Evolutionary conservation across 176 grass and related monocot species (phyloP).

Genomic region (Ensete ventricosum): DNA sequence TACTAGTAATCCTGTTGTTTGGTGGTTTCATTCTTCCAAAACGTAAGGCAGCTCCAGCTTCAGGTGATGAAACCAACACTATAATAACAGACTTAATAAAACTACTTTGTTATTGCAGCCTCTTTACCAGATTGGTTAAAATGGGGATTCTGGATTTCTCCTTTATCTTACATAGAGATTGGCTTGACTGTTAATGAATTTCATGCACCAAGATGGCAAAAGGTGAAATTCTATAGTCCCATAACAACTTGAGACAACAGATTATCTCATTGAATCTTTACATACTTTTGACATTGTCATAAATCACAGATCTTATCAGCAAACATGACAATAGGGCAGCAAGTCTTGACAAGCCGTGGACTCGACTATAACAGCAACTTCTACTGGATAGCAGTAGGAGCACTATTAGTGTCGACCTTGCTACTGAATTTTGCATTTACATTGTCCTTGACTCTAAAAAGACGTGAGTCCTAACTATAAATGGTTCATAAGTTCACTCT

Average conservation of each 20-base stretch:
- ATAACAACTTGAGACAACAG: background rate
- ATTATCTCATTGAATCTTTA: background rate
- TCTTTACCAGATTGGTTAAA: slow-evolving; percentile 70
- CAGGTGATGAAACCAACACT: background rate
- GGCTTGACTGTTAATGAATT: slow-evolving; percentile 79
- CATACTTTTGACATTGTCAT: background rate
- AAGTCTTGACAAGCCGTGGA: slow-evolving; percentile 41
- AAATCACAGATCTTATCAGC: slow-evolving; percentile 24
- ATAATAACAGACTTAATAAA: background rate
- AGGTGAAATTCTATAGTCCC: slow-evolving; percentile 27
- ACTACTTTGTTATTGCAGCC: slow-evolving; percentile 21
- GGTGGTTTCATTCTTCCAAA: slow-evolving; percentile 13
- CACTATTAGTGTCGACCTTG: slow-evolving; percentile 49
- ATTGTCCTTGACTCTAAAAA: slow-evolving; percentile 52
- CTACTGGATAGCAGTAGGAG: slow-evolving; percentile 75
- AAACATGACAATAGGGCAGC: slow-evolving; percentile 41
- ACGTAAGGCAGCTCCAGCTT: slow-evolving; percentile 2
- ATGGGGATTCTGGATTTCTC: slow-evolving; percentile 92
- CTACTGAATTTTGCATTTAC: slow-evolving; percentile 60
- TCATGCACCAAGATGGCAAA: slow-evolving; percentile 66
- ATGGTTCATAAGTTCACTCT: background rate
- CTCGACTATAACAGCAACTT: slow-evolving; percentile 54
- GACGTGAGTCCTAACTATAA: slow-evolving; percentile 22
- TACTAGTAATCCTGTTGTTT: background rate
- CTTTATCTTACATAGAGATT: slow-evolving; percentile 69